Conservation (phyloP, 2,329 filamentous ascomycete species). For the Hymenoscyphus occultus region DNA sequence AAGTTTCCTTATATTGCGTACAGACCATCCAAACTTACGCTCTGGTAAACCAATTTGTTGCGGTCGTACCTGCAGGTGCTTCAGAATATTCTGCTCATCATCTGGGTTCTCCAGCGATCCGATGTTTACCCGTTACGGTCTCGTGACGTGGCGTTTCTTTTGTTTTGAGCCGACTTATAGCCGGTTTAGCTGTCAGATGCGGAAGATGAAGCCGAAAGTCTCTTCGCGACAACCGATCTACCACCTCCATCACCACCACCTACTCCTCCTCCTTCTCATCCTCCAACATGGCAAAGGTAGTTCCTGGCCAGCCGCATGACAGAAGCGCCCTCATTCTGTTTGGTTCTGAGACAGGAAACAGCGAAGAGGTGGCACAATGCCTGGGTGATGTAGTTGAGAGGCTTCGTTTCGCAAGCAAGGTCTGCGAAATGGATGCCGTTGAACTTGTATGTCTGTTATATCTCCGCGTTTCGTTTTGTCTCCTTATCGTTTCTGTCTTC, state of each 20-base stretch:
- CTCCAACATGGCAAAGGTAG: constrained; percentile 22
- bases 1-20: too few relatives aligned
- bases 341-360: constrained; percentile 92
- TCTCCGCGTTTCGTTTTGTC: constrained; percentile 4
- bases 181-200: not conserved
- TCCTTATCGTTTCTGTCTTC: constrained; percentile 15
- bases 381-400: constrained; percentile 72
- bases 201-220: not conserved
- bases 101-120: not conserved
- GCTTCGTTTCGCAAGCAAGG: constrained; percentile 71
- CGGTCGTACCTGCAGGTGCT: too few relatives aligned
- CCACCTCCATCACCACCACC: not conserved
- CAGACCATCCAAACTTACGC: too few relatives aligned
- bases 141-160: not conserved
- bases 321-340: constrained; percentile 72
- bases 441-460: constrained; percentile 60
- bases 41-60: too few relatives aligned
- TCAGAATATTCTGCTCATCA: not conserved
- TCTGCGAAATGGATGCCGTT: constrained; percentile 74
- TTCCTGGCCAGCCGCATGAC: constrained; percentile 30
- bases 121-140: not conserved
- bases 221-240: not conserved
- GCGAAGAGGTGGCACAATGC: constrained; percentile 86
- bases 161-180: not conserved
- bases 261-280: too few relatives aligned